Conservation (phyloP, 2,329 filamentous ascomycete genomes). For the Fusarium poae region DNA sequence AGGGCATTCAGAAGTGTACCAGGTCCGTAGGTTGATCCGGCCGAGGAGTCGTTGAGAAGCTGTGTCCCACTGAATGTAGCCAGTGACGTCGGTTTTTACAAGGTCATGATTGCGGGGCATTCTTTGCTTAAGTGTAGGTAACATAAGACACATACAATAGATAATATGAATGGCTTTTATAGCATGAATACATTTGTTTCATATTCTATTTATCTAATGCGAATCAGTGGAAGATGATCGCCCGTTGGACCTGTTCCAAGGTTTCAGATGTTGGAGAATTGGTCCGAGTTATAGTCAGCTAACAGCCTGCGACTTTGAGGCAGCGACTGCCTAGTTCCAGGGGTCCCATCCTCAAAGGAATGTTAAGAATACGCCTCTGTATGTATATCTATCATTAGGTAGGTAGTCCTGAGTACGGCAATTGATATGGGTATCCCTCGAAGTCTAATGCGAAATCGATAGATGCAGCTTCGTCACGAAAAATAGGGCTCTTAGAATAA, state of each 20-base stretch:
- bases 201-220: background rate
- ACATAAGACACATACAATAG: background rate
- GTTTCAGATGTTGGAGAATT: constrained; percentile 10
- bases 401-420: no score
- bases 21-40: constrained; percentile 15
- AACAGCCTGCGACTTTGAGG: background rate
- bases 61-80: constrained; percentile 3
- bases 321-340: constrained; percentile 5
- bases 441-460: no score
- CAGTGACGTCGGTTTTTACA: constrained; percentile 33
- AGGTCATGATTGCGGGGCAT: constrained; percentile 32
- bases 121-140: background rate
- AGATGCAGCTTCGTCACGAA: no score
- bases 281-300: background rate
- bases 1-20: constrained; percentile 14
- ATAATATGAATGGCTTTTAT: background rate
- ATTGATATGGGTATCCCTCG: no score
- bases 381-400: background rate
- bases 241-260: background rate
- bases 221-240: background rate
- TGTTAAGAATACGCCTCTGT: constrained; percentile 3
- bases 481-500: no score
- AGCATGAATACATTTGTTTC: background rate
- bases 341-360: constrained; percentile 8
- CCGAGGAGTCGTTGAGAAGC: constrained; percentile 11